Base-by-base conservation (phyloP, 2,329 filamentous ascomycete genomes). In the Trichoderma sp. region DNA sequence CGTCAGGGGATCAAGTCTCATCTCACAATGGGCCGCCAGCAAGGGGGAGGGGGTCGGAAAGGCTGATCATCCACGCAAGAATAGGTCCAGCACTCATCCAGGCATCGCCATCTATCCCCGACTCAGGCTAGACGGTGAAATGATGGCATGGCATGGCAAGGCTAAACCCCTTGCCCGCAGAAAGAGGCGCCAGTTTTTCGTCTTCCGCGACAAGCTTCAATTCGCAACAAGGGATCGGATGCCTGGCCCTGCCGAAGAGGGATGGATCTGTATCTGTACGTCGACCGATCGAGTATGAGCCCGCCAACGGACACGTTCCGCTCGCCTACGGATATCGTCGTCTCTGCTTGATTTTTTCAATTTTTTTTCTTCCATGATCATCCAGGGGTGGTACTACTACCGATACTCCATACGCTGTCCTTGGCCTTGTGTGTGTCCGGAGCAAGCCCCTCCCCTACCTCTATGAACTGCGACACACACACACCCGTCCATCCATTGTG, bases 191-290 rank as follows among this genome's bases (percentile, higher is more conserved):
- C 59, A 33, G 21, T 67, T 60, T 67, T 24, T 53, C 53, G 8
- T 50, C 53, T 66, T 68, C 63, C 60, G 69, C 60, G 69, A 24
- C 9, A 33, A 59, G 62, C 63, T 60, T 74, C 63, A 74, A 74
- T 75, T 71, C 73, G 59, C 38, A 53, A 56, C 35, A 75, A 63
- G 66, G 45, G 67, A 71, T 75, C 60, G 60, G 74, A 75, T 75
- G 74, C 66, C 33, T 35, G 31, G 33, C 65, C 50, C 56, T 75
- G 65, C 72, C 72, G 35, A 69, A 64, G 53, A 38, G 60, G 64
- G 50, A 69, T 59, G 60, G 53, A 67, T 71, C 74, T 65, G 35
- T 62, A 75, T 75, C 64, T 75, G 66, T 71, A 66, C 67, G 38
- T 75, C 60, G 67, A 75, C 66, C 67, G 74, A 75, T 75, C 50